Conservation (phyloP, 164 flowering plant species). For the Nymphaea thermarum region DNA sequence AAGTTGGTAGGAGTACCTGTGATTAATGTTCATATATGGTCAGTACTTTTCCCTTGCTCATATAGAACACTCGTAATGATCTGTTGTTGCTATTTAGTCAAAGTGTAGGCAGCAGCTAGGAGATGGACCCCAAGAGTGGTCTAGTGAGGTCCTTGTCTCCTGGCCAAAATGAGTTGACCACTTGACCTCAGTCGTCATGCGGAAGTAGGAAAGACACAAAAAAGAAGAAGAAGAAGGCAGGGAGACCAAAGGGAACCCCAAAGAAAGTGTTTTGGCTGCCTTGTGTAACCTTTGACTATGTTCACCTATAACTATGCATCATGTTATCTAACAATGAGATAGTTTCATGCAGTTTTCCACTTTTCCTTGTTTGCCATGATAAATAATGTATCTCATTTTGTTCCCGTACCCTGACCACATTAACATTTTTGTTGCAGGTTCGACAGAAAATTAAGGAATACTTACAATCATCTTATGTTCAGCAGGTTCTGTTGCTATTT, state of each 20-base stretch:
- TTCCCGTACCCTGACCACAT: background rate
- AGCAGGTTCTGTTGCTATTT: conserved; percentile 55
- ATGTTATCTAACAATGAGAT: background rate
- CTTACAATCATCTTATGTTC: conserved; percentile 88
- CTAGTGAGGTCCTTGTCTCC: too few species aligned
- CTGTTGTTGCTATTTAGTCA: too few species aligned
- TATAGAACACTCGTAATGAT: too few species aligned
- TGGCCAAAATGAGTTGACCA: too few species aligned
- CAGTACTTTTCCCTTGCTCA: conserved; percentile 11
- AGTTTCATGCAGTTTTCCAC: background rate
- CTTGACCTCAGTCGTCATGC: too few species aligned
- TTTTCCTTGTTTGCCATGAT: background rate
- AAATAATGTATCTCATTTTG: background rate
- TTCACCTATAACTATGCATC: background rate
- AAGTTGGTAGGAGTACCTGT: conserved; percentile 98
- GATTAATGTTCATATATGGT: conserved; percentile 97
- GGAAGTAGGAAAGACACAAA: too few species aligned
- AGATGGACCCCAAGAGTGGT: too few species aligned
- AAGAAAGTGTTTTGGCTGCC: too few species aligned
- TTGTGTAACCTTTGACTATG: background rate
- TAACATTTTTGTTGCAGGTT: conserved; percentile 45
- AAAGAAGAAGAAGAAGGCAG: too few species aligned
- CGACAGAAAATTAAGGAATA: conserved; percentile 91
- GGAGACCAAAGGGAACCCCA: too few species aligned
- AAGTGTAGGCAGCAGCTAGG: too few species aligned